Conservation (phyloP, 2,329 filamentous ascomycete species). For the Zasmidium angulare region DNA sequence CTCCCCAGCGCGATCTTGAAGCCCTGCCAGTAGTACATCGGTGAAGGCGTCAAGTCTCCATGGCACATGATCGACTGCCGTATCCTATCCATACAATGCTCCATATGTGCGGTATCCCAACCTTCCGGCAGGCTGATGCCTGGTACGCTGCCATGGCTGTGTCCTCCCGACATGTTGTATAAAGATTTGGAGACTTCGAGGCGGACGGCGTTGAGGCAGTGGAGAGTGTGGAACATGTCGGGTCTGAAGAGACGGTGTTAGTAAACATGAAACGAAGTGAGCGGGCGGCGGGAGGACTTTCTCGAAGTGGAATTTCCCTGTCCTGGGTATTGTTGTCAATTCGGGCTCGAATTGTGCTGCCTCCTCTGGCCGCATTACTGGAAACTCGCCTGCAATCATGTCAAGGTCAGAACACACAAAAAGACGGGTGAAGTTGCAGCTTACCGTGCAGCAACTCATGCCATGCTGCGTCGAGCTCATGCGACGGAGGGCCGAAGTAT, state of each 20-base stretch:
- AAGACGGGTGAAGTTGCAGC: not conserved
- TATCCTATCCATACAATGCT: conserved; percentile 23
- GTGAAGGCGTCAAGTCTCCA: conserved; percentile 21
- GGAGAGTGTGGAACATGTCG: conserved; percentile 23
- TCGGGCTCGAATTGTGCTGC: conserved; percentile 11
- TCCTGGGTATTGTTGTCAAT: conserved; percentile 11
- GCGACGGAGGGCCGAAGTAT: conserved; percentile 20
- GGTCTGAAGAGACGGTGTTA: conserved; percentile 7
- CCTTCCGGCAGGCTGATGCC: conserved; percentile 4
- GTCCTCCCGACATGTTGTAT: conserved; percentile 14
- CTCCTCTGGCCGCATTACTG: conserved; percentile 17
- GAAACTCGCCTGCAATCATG: conserved; percentile 12
- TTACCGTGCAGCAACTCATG: conserved; percentile 12
- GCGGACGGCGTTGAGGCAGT: conserved; percentile 25
- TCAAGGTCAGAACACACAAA: too few species aligned
- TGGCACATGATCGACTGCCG: conserved; percentile 23
- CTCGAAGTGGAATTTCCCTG: conserved; percentile 15
- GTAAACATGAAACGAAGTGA: not conserved
- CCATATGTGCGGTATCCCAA: conserved; percentile 16
- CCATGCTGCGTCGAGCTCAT: conserved; percentile 19
- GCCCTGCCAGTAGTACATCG: conserved; percentile 15
- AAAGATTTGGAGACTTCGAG: conserved; percentile 15
- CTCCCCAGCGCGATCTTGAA: conserved; percentile 16
- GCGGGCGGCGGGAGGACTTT: not conserved
- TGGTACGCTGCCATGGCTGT: not conserved